Evolutionary conservation across 208 protist genomes (phyloP).

Genomic region (Tetramitus jugosus): DNA sequence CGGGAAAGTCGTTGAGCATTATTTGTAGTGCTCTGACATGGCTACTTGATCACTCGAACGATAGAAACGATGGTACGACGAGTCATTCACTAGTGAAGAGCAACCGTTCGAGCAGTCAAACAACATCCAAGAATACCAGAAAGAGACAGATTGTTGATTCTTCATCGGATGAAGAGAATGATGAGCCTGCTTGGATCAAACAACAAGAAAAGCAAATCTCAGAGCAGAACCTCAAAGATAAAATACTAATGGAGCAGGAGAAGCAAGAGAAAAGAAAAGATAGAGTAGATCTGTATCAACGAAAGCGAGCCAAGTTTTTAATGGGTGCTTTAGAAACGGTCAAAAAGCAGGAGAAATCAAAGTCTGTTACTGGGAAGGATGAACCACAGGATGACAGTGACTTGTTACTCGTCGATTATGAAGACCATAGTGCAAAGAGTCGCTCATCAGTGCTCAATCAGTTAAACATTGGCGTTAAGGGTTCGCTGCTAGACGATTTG

Average conservation of each 20-base stretch:
- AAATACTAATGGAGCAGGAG: constrained; percentile 30
- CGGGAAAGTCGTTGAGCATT: constrained; percentile 83
- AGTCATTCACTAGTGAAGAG: too few species aligned
- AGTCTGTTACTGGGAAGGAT: not conserved
- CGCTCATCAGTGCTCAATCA: constrained; percentile 25
- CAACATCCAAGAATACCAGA: not conserved
- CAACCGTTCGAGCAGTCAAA: too few species aligned
- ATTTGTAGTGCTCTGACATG: constrained; percentile 59
- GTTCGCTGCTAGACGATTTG: constrained; percentile 13
- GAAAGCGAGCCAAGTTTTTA: constrained; percentile 1
- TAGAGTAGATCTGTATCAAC: constrained; percentile 21
- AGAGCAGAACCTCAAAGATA: constrained; percentile 35
- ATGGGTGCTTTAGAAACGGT: not conserved
- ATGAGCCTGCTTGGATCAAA: constrained; percentile 27
- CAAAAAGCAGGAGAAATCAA: not conserved
- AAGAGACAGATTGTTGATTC: constrained; percentile 15
- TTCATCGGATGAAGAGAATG: not conserved
- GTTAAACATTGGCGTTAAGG: constrained; percentile 30
- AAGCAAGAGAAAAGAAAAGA: constrained; percentile 32
- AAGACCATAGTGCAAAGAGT: constrained; percentile 14
- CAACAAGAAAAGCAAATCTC: constrained; percentile 36
- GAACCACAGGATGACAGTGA: constrained; percentile 19
- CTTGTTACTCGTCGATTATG: constrained; percentile 43
- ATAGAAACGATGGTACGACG: not conserved
- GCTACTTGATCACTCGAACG: constrained; percentile 39